Conservation (phyloP, 2,329 filamentous ascomycete species). For the Westerdykella aurantiaca region DNA sequence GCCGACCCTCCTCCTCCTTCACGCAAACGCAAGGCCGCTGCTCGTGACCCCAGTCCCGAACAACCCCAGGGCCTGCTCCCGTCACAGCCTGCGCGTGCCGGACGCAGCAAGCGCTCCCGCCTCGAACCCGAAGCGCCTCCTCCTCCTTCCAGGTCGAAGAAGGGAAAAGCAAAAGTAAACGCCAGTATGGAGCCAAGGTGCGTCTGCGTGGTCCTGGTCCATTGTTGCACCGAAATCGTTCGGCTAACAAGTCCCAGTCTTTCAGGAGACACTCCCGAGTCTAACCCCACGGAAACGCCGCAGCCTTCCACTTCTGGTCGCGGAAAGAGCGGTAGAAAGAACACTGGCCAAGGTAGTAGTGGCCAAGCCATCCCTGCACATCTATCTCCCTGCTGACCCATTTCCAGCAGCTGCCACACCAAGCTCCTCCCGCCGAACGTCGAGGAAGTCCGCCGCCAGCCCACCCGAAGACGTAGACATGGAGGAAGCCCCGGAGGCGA, state of each 20-base stretch:
- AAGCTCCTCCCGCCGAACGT: slow-evolving; percentile 27
- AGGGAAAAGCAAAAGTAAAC: slow-evolving; percentile 55
- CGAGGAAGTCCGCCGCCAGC: slow-evolving; percentile 33
- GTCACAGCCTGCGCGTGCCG: slow-evolving; percentile 32
- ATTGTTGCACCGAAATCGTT: slow-evolving; percentile 3
- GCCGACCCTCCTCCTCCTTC: slow-evolving; percentile 46
- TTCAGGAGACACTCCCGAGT: slow-evolving; percentile 59
- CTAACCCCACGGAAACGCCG: slow-evolving; percentile 50
- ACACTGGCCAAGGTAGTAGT: slow-evolving; percentile 49
- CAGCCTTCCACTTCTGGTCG: slow-evolving; percentile 60
- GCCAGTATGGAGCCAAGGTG: slow-evolving; percentile 70
- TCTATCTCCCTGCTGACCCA: slow-evolving; percentile 15
- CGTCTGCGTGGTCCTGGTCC: slow-evolving; percentile 19
- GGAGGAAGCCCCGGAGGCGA: slow-evolving; percentile 61
- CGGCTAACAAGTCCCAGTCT: slow-evolving; percentile 44
- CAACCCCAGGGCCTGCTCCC: slow-evolving; percentile 43
- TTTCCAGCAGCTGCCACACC: slow-evolving; percentile 14
- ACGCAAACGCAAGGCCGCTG: slow-evolving; percentile 71
- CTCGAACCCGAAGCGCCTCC: slow-evolving; percentile 51
- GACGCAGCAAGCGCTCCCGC: slow-evolving; percentile 53
- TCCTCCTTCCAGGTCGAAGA: slow-evolving; percentile 47
- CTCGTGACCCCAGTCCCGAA: slow-evolving; percentile 39
- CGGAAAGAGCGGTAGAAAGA: slow-evolving; percentile 72
- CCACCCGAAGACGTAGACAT: slow-evolving; percentile 63
- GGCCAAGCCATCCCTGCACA: slow-evolving; percentile 13